Base-by-base conservation (phyloP, 352 stramenopile species). In the Pythium angustatum region DNA sequence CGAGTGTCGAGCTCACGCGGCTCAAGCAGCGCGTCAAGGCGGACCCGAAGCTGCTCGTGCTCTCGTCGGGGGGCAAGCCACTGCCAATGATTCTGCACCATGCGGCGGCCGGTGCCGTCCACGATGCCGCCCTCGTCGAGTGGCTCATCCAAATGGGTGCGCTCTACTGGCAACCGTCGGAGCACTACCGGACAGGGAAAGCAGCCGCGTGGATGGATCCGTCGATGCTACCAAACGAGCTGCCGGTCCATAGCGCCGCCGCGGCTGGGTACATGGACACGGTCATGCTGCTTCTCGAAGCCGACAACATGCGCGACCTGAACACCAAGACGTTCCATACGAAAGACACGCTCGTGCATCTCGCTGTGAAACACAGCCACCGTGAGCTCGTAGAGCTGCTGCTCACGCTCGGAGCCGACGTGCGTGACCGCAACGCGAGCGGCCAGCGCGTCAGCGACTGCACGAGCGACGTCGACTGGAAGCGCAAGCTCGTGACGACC, bases 71-170 rank as follows among this genome's bases (percentile, higher is more conserved):
- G 2, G 31, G 38, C 30, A 45, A 59, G 36, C 31, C 62, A 15
- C 7, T 34, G 8, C 47, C 41, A 36, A 0, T 69, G 26, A 43
- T 43, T 17, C 41, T 64, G 2, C 75, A 79, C 22, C 68, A 76
- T 43, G 75, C 64, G 1, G 69, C 69, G 12, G 71, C 71, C 17
- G 72, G 72, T 1, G 45, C 54, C 47, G 64, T 60, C 14, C 60
- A 69, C 14, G 63, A 82, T 24, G n/a, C 21, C 12, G n/a, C 59
- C 1, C 58, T 78, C 0, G 68, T 77, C 2, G 71, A 79, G 33
- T 81, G 64, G 68, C 64, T 82, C 49, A 64, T 76, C 47, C 61
- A 77, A 27, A 72, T 81, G 70, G 19, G 48, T 21, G 33, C 45
- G 48, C 38, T 64, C 34, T 9, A 66, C 33, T 24, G 38, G 40